phyloP scores from a whole-genome alignment of 169 alveolate genomes.

The Eimeria tenella region DNA sequence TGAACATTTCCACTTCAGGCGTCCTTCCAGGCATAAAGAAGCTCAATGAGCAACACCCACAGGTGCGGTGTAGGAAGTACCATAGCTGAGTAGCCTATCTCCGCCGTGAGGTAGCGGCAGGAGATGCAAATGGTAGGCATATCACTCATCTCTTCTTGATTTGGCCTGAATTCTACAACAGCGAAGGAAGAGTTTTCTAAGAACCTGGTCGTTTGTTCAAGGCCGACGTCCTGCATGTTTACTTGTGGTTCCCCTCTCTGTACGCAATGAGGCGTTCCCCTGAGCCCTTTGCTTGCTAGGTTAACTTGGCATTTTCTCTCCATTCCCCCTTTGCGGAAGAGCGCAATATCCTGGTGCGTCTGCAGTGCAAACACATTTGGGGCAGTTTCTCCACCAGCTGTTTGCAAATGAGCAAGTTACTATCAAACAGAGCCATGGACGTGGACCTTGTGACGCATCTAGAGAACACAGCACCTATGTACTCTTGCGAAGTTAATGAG shows the following conservation, averaged over 20 bases:
- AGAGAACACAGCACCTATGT: no score
- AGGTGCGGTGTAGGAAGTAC: conserved; percentile 67
- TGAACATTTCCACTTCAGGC: conserved; percentile 90
- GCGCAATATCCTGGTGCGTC: conserved; percentile 78
- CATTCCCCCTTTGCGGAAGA: conserved; percentile 91
- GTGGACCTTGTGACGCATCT: no score
- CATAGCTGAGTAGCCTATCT: background rate
- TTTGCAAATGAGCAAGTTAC: background rate
- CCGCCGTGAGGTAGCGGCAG: background rate
- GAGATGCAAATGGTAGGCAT: background rate
- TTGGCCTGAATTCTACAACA: background rate
- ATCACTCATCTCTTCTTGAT: background rate
- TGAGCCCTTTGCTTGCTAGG: conserved; percentile 75
- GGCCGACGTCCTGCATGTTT: no score
- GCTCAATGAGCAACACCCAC: conserved; percentile 87
- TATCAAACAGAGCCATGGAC: no score
- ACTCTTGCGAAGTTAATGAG: no score
- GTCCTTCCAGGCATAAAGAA: conserved; percentile 91
- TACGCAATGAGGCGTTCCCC: background rate
- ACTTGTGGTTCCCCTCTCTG: background rate
- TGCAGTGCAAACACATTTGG: background rate
- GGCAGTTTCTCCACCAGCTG: background rate
- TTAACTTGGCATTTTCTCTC: conserved; percentile 89
- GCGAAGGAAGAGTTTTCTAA: no score
- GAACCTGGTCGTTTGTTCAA: no score